These are phyloP conservation scores for Chlamydomonas sphaeroides DNA, from an alignment of 139 green algal genomes.

Conservation along the genomic window DNA sequence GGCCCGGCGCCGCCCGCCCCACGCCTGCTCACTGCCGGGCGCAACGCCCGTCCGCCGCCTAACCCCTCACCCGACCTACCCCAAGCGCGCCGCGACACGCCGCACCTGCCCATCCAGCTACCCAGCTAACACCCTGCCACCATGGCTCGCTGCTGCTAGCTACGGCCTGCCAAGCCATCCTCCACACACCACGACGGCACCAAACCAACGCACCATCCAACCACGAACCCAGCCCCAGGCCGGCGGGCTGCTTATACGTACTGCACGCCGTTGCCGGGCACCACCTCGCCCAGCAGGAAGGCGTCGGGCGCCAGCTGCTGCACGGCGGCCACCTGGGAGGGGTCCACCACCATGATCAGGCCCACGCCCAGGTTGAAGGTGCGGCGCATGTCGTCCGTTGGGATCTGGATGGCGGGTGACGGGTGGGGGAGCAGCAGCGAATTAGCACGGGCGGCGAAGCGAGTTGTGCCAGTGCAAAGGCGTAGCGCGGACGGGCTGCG, in stretches of 20 bases:
- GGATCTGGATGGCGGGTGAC: not conserved
- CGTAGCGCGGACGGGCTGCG: not conserved
- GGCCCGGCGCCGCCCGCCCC: no score
- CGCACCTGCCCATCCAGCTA: no score
- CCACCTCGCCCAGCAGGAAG: constrained; percentile 69
- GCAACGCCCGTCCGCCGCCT: no score
- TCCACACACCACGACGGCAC: no score
- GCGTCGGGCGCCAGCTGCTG: constrained; percentile 51
- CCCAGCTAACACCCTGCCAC: no score
- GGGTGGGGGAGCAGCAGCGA: not conserved
- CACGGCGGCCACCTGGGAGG: constrained; percentile 58
- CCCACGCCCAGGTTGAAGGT: constrained; percentile 99
- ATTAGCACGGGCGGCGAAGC: not conserved
- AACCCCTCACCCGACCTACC: no score
- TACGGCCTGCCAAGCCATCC: no score
- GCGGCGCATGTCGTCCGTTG: constrained; percentile 91
- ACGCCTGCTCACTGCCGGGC: no score
- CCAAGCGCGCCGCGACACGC: no score
- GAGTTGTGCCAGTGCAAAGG: not conserved
- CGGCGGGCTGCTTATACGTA: constrained; percentile 55
- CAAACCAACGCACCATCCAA: no score
- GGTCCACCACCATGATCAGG: constrained; percentile 87
- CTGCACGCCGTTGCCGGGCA: constrained; percentile 65
- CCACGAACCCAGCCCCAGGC: no score
- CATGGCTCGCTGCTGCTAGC: no score